Conservation (phyloP, 2,329 filamentous ascomycete species). For the Colletotrichum spaethianum region DNA sequence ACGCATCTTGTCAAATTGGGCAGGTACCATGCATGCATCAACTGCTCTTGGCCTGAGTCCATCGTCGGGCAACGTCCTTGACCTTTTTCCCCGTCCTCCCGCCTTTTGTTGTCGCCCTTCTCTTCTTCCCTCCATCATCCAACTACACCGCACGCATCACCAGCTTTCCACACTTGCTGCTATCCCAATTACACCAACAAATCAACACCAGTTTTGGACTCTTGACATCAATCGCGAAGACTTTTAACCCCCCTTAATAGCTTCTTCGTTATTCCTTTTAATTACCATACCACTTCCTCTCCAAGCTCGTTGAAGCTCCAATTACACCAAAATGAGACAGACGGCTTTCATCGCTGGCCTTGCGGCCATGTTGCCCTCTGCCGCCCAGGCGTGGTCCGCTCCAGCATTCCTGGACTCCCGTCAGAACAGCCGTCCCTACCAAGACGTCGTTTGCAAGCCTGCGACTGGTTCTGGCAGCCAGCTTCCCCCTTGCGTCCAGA, state of each 20-base stretch:
- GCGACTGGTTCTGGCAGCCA: slow-evolving; percentile 19
- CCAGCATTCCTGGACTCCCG: slow-evolving; percentile 30
- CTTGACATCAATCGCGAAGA: neutral
- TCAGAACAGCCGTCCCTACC: slow-evolving; percentile 40
- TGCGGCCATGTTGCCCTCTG: slow-evolving; percentile 21
- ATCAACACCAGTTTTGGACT: slow-evolving; percentile 1
- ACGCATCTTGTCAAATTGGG: slow-evolving; percentile 2
- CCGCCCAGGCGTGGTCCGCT: slow-evolving; percentile 18
- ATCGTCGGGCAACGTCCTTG: slow-evolving; percentile 7
- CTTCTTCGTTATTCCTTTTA: neutral
- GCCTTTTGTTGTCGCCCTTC: neutral
- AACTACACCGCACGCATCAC: slow-evolving; percentile 8
- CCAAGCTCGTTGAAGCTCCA: neutral
- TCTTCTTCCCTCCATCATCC: slow-evolving; percentile 18
- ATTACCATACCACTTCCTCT: neutral
- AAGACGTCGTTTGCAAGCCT: slow-evolving; percentile 41
- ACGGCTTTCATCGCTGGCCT: slow-evolving; percentile 33
- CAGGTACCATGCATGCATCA: slow-evolving; percentile 3
- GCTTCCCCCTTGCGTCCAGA: slow-evolving; percentile 49
- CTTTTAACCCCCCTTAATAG: neutral
- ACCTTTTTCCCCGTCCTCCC: slow-evolving; percentile 10
- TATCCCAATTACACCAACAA: slow-evolving; percentile 26
- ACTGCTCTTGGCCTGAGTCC: slow-evolving; percentile 26
- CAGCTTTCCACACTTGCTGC: neutral
- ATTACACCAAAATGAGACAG: slow-evolving; percentile 30